Percentiles rank a stretch among this genome's conserved stretches.
These are phyloP conservation scores for Fusarium circinatum DNA, from an alignment of 2,329 filamentous ascomycete genomes.

Conservation along the genomic window DNA sequence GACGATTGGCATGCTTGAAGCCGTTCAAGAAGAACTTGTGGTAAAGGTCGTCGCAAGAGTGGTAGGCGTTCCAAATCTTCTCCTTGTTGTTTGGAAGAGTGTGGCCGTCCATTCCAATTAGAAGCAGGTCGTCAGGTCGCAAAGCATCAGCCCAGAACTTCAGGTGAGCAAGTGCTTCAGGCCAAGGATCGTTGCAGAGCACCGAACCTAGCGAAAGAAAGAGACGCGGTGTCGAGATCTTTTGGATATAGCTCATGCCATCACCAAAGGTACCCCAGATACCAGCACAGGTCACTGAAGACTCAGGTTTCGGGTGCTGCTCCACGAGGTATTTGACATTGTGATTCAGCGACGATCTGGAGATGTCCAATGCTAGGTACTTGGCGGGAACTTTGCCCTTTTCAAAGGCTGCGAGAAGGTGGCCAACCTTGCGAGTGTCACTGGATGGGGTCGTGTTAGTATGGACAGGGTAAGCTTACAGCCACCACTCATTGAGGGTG, in stretches of 20 bases:
- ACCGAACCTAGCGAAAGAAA: slow-evolving; percentile 56
- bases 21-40: slow-evolving; percentile 53
- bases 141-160: slow-evolving; percentile 51
- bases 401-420: slow-evolving; percentile 51
- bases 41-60: slow-evolving; percentile 50
- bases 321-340: slow-evolving; percentile 49
- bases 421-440: slow-evolving; percentile 54
- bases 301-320: slow-evolving; percentile 41
- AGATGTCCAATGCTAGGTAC: slow-evolving; percentile 56
- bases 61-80: slow-evolving; percentile 55
- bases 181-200: slow-evolving; percentile 55
- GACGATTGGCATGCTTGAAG: slow-evolving; percentile 51
- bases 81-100: slow-evolving; percentile 45
- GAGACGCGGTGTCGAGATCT: slow-evolving; percentile 47
- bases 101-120: slow-evolving; percentile 57
- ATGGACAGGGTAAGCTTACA: slow-evolving; percentile 31
- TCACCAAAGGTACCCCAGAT: slow-evolving; percentile 55
- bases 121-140: slow-evolving; percentile 49
- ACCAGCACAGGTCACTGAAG: slow-evolving; percentile 49
- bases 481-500: slow-evolving; percentile 13
- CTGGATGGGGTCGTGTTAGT: slow-evolving; percentile 40
- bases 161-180: slow-evolving; percentile 49
- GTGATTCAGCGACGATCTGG: slow-evolving; percentile 48
- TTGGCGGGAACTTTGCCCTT: slow-evolving; percentile 42
- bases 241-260: slow-evolving; percentile 47